Percentiles rank a stretch among this genome's conserved stretches.
Conservation (phyloP, 2,329 filamentous ascomycete genomes). For the Fusarium tupiense region DNA sequence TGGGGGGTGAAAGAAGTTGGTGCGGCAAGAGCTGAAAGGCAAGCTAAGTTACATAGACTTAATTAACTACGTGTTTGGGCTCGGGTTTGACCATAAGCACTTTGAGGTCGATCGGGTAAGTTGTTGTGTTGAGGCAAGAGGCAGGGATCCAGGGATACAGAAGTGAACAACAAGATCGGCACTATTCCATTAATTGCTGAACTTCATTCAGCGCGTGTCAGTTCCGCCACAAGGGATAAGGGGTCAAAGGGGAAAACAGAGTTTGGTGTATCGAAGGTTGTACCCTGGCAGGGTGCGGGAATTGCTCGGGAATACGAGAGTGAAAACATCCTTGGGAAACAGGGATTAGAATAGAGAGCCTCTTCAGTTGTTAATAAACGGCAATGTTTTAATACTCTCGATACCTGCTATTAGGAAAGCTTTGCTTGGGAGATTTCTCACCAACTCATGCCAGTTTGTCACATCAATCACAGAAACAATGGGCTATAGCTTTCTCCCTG, state of each 20-base stretch:
- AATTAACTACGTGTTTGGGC: not conserved
- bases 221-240: not conserved
- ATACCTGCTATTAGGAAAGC: fast-evolving
- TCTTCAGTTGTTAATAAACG: not conserved
- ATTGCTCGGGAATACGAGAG: not conserved
- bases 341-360: not conserved
- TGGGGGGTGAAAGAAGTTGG: too few species aligned
- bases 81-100: not conserved
- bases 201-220: not conserved
- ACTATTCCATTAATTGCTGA: fast-evolving
- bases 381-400: not conserved
- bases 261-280: not conserved
- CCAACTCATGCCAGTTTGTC: fast-evolving
- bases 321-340: fast-evolving
- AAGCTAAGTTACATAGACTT: not conserved
- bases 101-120: not conserved
- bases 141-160: not conserved
- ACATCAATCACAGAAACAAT: not conserved
- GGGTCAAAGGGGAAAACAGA: not conserved
- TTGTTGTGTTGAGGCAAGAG: not conserved
- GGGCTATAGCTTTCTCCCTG: not conserved
- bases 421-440: fast-evolving
- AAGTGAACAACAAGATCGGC: not conserved
- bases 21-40: not conserved
- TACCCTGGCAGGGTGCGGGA: not conserved